phyloP scores from a whole-genome alignment of 176 grass and related monocot genomes.

The Ensete glaucum region DNA sequence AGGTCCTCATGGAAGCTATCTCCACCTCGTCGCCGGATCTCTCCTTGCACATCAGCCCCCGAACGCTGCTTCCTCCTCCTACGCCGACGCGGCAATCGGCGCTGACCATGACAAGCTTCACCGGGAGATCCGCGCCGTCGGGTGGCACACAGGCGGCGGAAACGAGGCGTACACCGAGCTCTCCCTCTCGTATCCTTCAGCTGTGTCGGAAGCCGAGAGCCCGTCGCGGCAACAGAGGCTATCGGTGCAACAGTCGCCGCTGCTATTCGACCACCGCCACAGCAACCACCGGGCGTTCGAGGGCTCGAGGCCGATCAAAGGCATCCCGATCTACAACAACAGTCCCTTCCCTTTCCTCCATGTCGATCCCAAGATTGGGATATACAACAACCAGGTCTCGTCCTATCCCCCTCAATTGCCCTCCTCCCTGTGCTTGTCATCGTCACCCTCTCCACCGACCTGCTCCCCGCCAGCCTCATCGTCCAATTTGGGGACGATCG shows the following conservation, averaged over 20 bases:
- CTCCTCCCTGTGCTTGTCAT: background rate
- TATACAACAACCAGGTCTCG: background rate
- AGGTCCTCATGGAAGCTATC: slow-evolving; percentile 26
- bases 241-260: background rate
- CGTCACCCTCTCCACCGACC: background rate
- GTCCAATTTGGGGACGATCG: background rate
- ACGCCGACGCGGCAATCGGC: background rate
- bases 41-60: slow-evolving; percentile 36
- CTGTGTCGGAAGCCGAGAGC: background rate
- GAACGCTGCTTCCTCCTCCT: background rate
- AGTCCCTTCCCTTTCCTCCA: background rate
- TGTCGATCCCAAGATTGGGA: background rate
- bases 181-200: background rate
- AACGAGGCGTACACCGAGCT: background rate
- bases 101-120: background rate
- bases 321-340: slow-evolving; percentile 20
- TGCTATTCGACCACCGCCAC: background rate
- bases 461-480: background rate
- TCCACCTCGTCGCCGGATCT: slow-evolving; percentile 21
- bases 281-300: background rate
- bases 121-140: slow-evolving; percentile 2
- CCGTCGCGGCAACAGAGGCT: background rate
- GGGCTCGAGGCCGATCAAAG: background rate
- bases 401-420: background rate
- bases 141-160: slow-evolving; percentile 2